Conservation (phyloP, 225 moss, liverwort and hornwort species). For the Bryum argenteum region DNA sequence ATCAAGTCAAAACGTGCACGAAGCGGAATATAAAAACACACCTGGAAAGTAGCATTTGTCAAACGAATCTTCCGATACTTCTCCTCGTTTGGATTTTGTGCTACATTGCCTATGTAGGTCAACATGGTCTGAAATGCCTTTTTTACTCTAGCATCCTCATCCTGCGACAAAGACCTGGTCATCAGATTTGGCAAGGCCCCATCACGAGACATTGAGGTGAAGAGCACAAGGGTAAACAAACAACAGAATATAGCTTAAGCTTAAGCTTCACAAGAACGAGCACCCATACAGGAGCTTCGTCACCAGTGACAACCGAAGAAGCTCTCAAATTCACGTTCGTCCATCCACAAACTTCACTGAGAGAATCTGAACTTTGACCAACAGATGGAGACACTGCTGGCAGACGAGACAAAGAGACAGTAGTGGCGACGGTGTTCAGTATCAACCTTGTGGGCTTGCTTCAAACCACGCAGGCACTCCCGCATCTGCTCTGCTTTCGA, state of each 20-base stretch:
- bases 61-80: conserved; percentile 94
- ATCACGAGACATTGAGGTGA: neutral
- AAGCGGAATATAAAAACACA: conserved; percentile 21
- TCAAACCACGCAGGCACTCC: conserved; percentile 77
- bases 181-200: conserved; percentile 3
- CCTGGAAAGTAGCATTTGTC: conserved; percentile 93
- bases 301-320: neutral
- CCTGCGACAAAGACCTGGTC: conserved; percentile 42
- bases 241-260: neutral
- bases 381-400: conserved; percentile 3
- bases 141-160: conserved; percentile 89
- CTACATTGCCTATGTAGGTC: conserved; percentile 91
- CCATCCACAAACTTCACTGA: conserved; percentile 6
- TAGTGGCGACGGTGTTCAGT: neutral
- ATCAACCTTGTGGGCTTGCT: conserved; percentile 78
- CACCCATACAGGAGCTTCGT: neutral
- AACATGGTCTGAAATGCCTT: conserved; percentile 87
- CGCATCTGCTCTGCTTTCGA: conserved; percentile 89
- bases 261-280: neutral
- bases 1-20: conserved; percentile 2
- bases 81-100: conserved; percentile 76
- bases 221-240: neutral
- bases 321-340: neutral
- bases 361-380: neutral
- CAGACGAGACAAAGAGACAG: conserved; percentile 5